phyloP scores from a whole-genome alignment of 2,329 filamentous ascomycete genomes.

The Malbranchea zuffiana region DNA sequence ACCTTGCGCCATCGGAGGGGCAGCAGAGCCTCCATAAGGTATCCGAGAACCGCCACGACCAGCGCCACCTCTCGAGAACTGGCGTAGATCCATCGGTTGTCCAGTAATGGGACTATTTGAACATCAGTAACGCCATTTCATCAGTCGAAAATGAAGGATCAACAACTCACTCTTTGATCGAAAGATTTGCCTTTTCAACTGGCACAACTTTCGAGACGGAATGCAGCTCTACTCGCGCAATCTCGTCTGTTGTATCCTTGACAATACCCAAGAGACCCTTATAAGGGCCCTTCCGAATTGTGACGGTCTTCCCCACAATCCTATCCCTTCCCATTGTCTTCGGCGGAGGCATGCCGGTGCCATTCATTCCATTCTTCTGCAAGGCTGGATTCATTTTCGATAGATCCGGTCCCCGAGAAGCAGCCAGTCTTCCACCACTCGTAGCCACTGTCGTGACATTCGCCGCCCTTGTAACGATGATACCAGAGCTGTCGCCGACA shows the following conservation, averaged over 20 bases:
- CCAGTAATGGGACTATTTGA: slow-evolving; percentile 52
- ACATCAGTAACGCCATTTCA: slow-evolving; percentile 15
- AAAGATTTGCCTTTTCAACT: slow-evolving; percentile 68
- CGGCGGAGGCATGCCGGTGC: slow-evolving; percentile 55
- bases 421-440: slow-evolving; percentile 69
- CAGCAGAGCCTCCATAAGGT: slow-evolving; percentile 38
- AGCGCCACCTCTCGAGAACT: slow-evolving; percentile 33
- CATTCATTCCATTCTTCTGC: slow-evolving; percentile 53
- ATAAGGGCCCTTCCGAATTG: slow-evolving; percentile 73
- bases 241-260: slow-evolving; percentile 79
- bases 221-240: slow-evolving; percentile 83
- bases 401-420: slow-evolving; percentile 56
- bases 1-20: slow-evolving; percentile 30
- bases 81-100: slow-evolving; percentile 61
- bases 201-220: slow-evolving; percentile 88
- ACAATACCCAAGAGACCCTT: slow-evolving; percentile 93
- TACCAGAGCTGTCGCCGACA: slow-evolving; percentile 73
- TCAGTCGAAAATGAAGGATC: slow-evolving; percentile 1
- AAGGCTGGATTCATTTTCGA: slow-evolving; percentile 86
- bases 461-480: slow-evolving; percentile 76
- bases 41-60: slow-evolving; percentile 34
- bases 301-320: slow-evolving; percentile 82
- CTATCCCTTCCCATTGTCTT: slow-evolving; percentile 66
- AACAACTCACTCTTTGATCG: slow-evolving; percentile 62
- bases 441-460: slow-evolving; percentile 88